Evolutionary conservation across 208 protist genomes (phyloP), one percentile per base, ranked within the genome.

Genomic region (Herpetomonas samuelpessoai): DNA sequence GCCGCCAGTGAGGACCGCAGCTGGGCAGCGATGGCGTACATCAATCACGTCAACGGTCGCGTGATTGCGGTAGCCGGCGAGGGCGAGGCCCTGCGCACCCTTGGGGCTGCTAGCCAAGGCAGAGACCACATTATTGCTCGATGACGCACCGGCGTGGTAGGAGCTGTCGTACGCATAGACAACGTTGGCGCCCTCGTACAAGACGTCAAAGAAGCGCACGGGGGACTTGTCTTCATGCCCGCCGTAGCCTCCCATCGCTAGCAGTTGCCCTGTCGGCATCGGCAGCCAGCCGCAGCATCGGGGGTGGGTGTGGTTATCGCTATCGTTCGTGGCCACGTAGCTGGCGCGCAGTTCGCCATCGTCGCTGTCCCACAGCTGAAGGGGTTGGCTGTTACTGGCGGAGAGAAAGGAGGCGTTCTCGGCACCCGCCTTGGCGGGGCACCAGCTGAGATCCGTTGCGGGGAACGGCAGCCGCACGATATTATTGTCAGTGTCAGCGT

Each of bases 361-460:
- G 18, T 85, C 75, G 1, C 68, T 10, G 58, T 94, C 84, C 85
- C 88, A 92, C 48, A 95, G 45, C 61, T 95, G 88, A 49, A 95
- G 57, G 6, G 88, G 88, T 58, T 71, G 71, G 45, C 71, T 76
- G 31, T 55, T 30, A 50, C 77, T 79, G 18, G 76, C 76, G 3
- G 79, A 81, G 29, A 88, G 50, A 58, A 85, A 90, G n/a, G 74
- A 65, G 0, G 85, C 73, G 26, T 82, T 49, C n/a, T 57, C 69
- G 14, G 29, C 28, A 10, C 72, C 79, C 0, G 52, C n/a, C 62
- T 83, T 88, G 71, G 90, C 87, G 16, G 88, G 83, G 49, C 83
- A 92, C 85, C 88, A 95, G 3, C 66, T 63, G 9, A 95, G 29
- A 56, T 90, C 79, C 22, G 76, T 76, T n/a, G 81, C 78, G 12